Conservation (phyloP, 2,329 filamentous ascomycete genomes). For the Tolypocladium endophyticum region DNA sequence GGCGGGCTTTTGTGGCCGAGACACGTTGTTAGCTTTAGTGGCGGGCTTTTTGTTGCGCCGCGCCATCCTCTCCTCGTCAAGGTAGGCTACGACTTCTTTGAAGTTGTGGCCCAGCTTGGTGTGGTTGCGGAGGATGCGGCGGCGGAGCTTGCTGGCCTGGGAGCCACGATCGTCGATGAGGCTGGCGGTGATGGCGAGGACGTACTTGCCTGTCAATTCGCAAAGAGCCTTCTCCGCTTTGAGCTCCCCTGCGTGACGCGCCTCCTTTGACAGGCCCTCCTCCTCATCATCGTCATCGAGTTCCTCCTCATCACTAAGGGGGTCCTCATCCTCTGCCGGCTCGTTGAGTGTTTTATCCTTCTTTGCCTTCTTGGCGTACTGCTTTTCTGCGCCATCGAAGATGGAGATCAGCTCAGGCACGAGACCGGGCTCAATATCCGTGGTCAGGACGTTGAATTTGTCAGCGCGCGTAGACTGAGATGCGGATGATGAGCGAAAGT, state of each 20-base stretch:
- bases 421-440: conserved; percentile 53
- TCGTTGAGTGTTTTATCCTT: conserved; percentile 47
- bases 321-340: conserved; percentile 63
- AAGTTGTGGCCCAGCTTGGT: conserved; percentile 74
- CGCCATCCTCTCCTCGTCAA: conserved; percentile 58
- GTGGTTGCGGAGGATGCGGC: conserved; percentile 69
- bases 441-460: conserved; percentile 39
- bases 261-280: conserved; percentile 41
- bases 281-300: conserved; percentile 43
- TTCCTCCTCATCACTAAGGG: conserved; percentile 51
- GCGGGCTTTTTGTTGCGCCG: conserved; percentile 29
- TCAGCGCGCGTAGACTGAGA: conserved; percentile 13
- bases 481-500: conserved; percentile 18
- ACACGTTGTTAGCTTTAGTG: conserved; percentile 13
- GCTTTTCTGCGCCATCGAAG: conserved; percentile 66
- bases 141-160: conserved; percentile 52
- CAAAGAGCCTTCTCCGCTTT: conserved; percentile 79
- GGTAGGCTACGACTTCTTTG: conserved; percentile 69
- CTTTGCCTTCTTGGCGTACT: conserved; percentile 60
- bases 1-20: conserved; percentile 20
- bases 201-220: conserved; percentile 73
- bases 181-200: conserved; percentile 66
- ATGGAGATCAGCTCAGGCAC: conserved; percentile 64
- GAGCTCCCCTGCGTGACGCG: conserved; percentile 55
- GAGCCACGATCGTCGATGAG: conserved; percentile 58